Evolutionary conservation across 176 grass and related monocot species (phyloP).

Genomic region (Oryza longistaminata): DNA sequence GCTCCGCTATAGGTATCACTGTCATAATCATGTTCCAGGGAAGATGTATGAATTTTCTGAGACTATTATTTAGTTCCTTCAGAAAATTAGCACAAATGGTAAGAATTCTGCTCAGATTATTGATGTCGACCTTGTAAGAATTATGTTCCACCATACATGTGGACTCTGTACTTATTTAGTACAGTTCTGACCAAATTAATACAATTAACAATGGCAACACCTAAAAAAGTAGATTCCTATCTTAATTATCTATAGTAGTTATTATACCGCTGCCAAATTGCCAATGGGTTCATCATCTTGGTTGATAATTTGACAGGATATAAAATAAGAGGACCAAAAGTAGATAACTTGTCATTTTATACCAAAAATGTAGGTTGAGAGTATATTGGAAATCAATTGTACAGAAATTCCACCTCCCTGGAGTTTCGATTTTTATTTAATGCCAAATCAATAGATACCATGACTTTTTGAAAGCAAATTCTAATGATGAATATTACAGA

Average conservation of each 20-base stretch:
- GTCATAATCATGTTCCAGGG: neutral
- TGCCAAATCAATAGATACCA: neutral
- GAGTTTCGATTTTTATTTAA: neutral
- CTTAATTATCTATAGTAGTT: neutral
- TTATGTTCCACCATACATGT: neutral
- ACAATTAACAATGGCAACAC: neutral
- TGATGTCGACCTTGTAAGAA: neutral
- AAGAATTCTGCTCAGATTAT: neutral
- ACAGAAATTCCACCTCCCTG: neutral
- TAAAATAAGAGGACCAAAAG: neutral
- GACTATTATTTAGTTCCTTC: neutral
- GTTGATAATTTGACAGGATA: neutral
- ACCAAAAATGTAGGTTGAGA: neutral
- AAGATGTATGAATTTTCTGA: neutral
- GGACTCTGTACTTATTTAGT: neutral
- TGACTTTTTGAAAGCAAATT: neutral
- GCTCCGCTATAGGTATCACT: neutral
- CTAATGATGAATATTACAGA: constrained; percentile 39
- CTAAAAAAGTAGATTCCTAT: neutral
- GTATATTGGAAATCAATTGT: neutral
- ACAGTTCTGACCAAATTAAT: neutral
- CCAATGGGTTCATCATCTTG: neutral
- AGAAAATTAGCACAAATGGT: neutral
- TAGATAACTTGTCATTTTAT: neutral
- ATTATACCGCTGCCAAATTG: too few relatives aligned